Base-by-base conservation (phyloP, 805 yeast genomes). In the Suhomyces xylopsoci region DNA sequence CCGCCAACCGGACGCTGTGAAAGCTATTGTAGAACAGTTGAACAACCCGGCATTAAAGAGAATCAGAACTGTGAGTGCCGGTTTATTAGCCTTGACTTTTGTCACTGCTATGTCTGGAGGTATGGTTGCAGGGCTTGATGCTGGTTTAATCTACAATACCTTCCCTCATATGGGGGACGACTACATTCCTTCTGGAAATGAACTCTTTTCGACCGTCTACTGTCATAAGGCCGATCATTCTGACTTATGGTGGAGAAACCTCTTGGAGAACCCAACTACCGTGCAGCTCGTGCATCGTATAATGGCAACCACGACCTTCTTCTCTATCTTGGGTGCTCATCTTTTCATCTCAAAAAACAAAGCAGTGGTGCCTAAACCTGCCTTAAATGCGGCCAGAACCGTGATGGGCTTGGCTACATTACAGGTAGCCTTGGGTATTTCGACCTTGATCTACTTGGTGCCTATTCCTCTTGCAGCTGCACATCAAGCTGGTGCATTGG, bases 91-190 rank as follows among this genome's bases (percentile, higher is more conserved):
- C 2, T 71, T 93, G 50, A 87, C 93, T 1, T 93, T 91, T 61
- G 54, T 87, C 41, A 94, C 99, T 17, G 97, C 97, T 15, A 88
- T 94, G 96, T 83, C 96, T 9, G 99, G 99, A 55, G 97, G 97
- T 14, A 83, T 94, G 79, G 99, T 94, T 45, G 99, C 99, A 14
- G 99, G 99, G 7, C 77, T 94, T 51, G 99, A 94, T 71, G 99
- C 99, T 2, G 99, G 99, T 48, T 77, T 92, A 70, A 91, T 94
- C 59, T 94, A 94, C 71, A 94, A 94, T 70, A 87, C 96, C 3
- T 94, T 91, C 81, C 99, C 99, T 30, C 88, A 86, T 62, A 94
- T 94, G 99, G 98, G 98, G 42, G 90, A 90, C 48, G 82, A 81
- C 41, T 79, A 81, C 73, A 58, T 88, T 38, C 99, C 99, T 8